phyloP scores from a whole-genome alignment of 1,284 basidiomycete species.

The Sporisorium scitamineum region DNA sequence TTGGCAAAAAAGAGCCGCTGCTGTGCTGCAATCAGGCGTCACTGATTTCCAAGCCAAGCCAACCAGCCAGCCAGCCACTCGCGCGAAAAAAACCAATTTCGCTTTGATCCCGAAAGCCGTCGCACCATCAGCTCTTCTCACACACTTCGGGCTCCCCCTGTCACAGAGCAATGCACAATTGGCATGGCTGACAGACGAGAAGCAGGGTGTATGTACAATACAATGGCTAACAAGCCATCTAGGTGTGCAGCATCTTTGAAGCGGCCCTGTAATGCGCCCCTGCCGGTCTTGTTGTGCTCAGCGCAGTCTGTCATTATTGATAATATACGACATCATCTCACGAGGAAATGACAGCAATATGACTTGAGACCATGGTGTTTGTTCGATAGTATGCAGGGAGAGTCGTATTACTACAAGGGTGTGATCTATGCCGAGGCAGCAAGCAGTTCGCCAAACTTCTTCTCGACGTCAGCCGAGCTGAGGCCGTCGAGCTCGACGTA shows the following conservation, averaged over 20 bases:
- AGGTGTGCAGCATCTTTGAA: too few species aligned
- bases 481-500: slow-evolving; percentile 64
- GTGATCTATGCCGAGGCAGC: slow-evolving; percentile 36
- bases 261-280: too few species aligned
- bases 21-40: slow-evolving; percentile 25
- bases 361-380: not conserved
- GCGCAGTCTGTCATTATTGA: not conserved
- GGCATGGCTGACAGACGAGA: not conserved
- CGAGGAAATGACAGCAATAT: not conserved
- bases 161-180: not conserved
- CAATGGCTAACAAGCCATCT: not conserved
- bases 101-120: not conserved
- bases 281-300: not conserved
- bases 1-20: not conserved
- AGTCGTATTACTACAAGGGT: not conserved
- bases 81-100: slow-evolving; percentile 15
- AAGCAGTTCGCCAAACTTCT: slow-evolving; percentile 63
- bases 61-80: too few species aligned
- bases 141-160: not conserved
- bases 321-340: not conserved
- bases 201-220: not conserved
- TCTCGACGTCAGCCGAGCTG: slow-evolving; percentile 63
- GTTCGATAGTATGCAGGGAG: not conserved
- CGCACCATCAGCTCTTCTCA: not conserved
- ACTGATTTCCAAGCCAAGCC: slow-evolving; percentile 15